Evolutionary conservation across 495 filamentous ascomycete species (phyloP).

Genomic region (Symbiotaphrina buchneri): DNA sequence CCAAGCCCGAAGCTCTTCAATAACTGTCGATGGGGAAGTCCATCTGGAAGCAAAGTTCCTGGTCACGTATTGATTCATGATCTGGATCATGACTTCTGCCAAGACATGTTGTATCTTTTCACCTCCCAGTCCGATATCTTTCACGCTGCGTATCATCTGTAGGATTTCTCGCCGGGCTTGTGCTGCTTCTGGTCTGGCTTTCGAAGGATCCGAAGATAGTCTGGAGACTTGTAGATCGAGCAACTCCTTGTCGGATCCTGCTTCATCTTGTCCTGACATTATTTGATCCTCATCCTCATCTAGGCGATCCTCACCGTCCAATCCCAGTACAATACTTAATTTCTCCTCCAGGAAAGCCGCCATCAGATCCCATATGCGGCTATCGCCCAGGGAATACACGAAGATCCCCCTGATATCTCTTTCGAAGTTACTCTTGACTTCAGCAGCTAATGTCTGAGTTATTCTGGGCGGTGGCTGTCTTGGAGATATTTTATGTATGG

Average conservation of each 20-base stretch:
- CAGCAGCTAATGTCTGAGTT: conserved; percentile 14
- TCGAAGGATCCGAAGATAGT: neutral
- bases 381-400: conserved; percentile 34
- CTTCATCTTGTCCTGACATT: conserved; percentile 10
- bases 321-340: conserved; percentile 30
- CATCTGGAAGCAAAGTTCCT: conserved; percentile 35
- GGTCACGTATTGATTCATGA: conserved; percentile 42
- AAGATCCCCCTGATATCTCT: conserved; percentile 43
- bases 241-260: conserved; percentile 9
- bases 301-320: conserved; percentile 12
- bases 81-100: conserved; percentile 46
- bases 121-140: conserved; percentile 51
- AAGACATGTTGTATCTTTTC: conserved; percentile 55
- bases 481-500: conserved; percentile 9
- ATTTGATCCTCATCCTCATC: conserved; percentile 7
- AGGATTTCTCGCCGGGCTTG: conserved; percentile 28
- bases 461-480: neutral
- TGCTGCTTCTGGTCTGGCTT: conserved; percentile 1
- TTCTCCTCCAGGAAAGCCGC: conserved; percentile 26
- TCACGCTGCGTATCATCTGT: conserved; percentile 33
- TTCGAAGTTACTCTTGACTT: conserved; percentile 24
- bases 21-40: conserved; percentile 29
- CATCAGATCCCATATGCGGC: conserved; percentile 24
- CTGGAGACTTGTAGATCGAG: neutral
- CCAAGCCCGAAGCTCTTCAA: conserved; percentile 39